These are phyloP conservation scores for Keqinozyma sinolaborantium DNA, from an alignment of 1,139 yeast species.

Conservation along the genomic window DNA sequence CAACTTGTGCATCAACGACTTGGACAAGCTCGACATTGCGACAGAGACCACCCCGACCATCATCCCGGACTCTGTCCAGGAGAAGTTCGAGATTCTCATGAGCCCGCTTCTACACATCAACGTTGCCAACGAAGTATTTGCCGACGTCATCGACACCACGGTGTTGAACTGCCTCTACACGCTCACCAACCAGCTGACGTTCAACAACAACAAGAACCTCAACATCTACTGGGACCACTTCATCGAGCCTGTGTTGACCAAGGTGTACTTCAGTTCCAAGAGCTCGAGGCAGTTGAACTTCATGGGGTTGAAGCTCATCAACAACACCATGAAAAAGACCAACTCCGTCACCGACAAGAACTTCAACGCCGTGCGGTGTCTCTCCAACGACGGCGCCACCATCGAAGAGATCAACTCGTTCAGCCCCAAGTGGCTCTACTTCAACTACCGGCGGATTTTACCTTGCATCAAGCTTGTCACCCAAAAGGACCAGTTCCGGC, in stretches of 20 bases:
- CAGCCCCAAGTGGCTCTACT: conserved; percentile 31
- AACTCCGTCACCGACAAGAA: conserved; percentile 17
- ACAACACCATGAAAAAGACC: conserved; percentile 26
- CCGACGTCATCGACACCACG: conserved; percentile 18
- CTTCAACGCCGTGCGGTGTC: conserved; percentile 27
- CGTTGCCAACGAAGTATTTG: conserved; percentile 4
- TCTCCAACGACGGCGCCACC: conserved; percentile 28
- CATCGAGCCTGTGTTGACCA: conserved; percentile 27
- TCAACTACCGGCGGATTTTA: conserved; percentile 28
- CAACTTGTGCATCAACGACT: conserved; percentile 31
- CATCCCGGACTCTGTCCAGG: conserved; percentile 4
- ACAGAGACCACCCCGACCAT: conserved; percentile 6
- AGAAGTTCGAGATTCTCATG: conserved; percentile 6
- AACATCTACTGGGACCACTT: conserved; percentile 39
- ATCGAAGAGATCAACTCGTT: conserved; percentile 29
- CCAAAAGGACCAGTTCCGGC: conserved; percentile 18
- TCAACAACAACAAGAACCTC: conserved; percentile 19
- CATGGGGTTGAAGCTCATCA: conserved; percentile 14
- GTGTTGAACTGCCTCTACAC: conserved; percentile 32
- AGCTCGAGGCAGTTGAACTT: conserved; percentile 1
- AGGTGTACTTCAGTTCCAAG: conserved; percentile 27
- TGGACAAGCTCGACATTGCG: conserved; percentile 16
- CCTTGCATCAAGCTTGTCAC: conserved; percentile 22
- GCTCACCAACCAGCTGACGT: conserved; percentile 18
- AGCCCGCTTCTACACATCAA: conserved; percentile 22